Evolutionary conservation across 139 green algal species (phyloP).

Genomic region (Chlorella ohadii): DNA sequence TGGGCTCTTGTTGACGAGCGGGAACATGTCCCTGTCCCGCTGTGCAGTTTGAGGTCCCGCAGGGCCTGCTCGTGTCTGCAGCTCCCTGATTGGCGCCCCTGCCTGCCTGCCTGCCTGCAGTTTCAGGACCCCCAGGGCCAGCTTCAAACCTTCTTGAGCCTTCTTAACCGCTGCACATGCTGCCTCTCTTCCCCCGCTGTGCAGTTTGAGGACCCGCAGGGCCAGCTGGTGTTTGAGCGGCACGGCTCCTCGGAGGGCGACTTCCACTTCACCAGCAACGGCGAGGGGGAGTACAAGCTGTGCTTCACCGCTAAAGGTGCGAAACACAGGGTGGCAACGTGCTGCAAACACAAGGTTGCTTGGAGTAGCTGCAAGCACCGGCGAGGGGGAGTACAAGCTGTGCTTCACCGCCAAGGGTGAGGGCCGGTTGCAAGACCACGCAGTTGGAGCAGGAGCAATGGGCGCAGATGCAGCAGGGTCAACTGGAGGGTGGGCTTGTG

Average conservation of each 20-base stretch:
- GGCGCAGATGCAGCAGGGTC: too few species aligned
- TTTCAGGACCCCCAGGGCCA: conserved; percentile 34
- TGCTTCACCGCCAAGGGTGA: not conserved
- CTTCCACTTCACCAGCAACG: conserved; percentile 84
- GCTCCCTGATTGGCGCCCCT: too few species aligned
- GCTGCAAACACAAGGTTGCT: too few species aligned
- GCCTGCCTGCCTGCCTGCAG: not conserved
- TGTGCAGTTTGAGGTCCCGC: conserved; percentile 35
- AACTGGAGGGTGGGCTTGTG: too few species aligned
- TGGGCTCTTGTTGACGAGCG: too few species aligned
- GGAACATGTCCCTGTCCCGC: too few species aligned
- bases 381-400: not conserved
- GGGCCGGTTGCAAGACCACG: too few species aligned
- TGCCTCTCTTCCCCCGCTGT: too few species aligned
- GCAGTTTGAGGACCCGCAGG: conserved; percentile 41
- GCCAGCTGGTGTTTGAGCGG: conserved; percentile 37
- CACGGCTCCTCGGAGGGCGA: conserved; percentile 49
- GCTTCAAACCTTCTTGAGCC: conserved; percentile 38
- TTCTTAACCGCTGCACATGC: not conserved
- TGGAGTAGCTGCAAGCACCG: not conserved
- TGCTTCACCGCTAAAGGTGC: conserved; percentile 86
- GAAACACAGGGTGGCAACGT: too few species aligned
- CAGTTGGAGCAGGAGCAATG: too few species aligned
- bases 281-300: conserved; percentile 86
- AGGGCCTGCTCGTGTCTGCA: conserved; percentile 34